phyloP scores from a whole-genome alignment of 2,329 filamentous ascomycete species.

The Cladosporium sphaerospermum region DNA sequence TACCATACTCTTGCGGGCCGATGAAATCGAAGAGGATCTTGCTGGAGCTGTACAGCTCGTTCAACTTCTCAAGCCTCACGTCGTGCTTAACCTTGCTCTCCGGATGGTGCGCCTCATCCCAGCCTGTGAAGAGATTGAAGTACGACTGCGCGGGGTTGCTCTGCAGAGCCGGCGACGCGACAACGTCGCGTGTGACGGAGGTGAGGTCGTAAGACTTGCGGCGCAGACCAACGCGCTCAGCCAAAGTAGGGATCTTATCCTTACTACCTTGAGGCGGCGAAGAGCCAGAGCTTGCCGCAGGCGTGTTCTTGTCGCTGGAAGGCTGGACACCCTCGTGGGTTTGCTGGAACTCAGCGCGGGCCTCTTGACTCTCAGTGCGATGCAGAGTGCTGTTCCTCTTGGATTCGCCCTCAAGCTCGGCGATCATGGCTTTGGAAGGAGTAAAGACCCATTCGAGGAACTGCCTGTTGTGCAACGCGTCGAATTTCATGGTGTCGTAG shows the following conservation, averaged over 20 bases:
- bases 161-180: conserved; percentile 15
- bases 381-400: conserved; percentile 14
- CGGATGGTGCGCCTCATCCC: conserved; percentile 39
- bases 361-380: conserved; percentile 27
- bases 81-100: conserved; percentile 71
- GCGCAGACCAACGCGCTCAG: conserved; percentile 47
- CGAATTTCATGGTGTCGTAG: conserved; percentile 99
- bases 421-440: conserved; percentile 70
- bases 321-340: conserved; percentile 25
- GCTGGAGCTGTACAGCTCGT: conserved; percentile 86
- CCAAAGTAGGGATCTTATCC: conserved; percentile 25
- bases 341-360: conserved; percentile 27
- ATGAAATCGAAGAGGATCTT: conserved; percentile 98
- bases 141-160: conserved; percentile 57
- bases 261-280: conserved; percentile 5
- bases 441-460: conserved; percentile 98
- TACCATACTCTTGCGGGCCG: conserved; percentile 96
- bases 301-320: conserved; percentile 11
- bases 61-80: conserved; percentile 75
- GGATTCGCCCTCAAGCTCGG: conserved; percentile 42
- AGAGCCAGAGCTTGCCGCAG: background rate
- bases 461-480: conserved; percentile 90
- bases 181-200: conserved; percentile 10
- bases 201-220: conserved; percentile 44
- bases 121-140: conserved; percentile 80